Percentiles rank a stretch among this genome's conserved stretches.
Conservation (phyloP, 257 asterid genomes). For the Nicotiana sylvestris region DNA sequence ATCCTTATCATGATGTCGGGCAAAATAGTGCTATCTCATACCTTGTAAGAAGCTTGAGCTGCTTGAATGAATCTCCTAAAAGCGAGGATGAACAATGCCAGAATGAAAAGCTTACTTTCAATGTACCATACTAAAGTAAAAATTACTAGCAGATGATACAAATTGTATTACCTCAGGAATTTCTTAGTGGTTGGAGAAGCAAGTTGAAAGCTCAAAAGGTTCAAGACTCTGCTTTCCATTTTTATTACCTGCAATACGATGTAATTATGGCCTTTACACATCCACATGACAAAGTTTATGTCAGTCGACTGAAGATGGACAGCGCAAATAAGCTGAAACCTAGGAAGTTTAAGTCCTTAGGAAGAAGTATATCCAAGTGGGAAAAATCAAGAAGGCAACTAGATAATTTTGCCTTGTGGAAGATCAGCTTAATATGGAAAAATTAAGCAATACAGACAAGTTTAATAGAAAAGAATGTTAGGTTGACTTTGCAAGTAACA, state of each 20-base stretch:
- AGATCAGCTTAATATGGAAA: too few species aligned
- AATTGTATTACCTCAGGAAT: constrained; percentile 54
- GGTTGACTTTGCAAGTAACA: too few species aligned
- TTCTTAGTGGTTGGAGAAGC: constrained; percentile 66
- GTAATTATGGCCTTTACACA: background rate
- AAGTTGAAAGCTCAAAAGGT: constrained; percentile 48
- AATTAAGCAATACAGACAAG: too few species aligned
- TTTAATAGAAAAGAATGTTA: too few species aligned
- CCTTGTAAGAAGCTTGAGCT: constrained; percentile 64
- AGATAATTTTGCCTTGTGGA: too few species aligned
- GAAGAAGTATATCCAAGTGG: too few species aligned
- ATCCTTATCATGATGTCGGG: background rate
- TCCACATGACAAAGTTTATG: background rate
- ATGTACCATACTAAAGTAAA: background rate
- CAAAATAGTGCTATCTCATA: constrained; percentile 9
- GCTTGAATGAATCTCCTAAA: constrained; percentile 78
- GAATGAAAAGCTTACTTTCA: background rate
- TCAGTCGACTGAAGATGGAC: background rate
- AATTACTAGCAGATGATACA: background rate
- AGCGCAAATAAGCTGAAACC: too few species aligned
- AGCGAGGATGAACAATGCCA: background rate
- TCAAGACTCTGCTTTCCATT: constrained; percentile 61
- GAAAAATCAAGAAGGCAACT: too few species aligned
- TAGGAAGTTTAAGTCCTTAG: too few species aligned
- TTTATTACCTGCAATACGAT: constrained; percentile 46